Percentiles rank a stretch among this genome's conserved stretches.
Evolutionary conservation across 768 basidiomycete species (phyloP).

Genomic region (Tylopilus plumbeoviolaceoides): DNA sequence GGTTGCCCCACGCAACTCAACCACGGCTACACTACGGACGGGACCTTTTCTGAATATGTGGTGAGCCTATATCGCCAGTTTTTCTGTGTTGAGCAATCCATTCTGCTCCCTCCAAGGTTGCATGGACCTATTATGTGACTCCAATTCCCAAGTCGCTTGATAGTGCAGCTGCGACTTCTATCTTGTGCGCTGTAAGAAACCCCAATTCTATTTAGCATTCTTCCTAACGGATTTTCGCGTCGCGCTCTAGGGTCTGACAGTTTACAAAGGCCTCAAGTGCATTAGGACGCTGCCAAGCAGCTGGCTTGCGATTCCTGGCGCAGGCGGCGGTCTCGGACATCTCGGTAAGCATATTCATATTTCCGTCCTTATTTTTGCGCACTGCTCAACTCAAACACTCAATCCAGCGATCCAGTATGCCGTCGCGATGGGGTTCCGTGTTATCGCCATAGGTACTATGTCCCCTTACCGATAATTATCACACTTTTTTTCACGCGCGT

Average conservation of each 20-base stretch:
- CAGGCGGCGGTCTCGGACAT: constrained; percentile 41
- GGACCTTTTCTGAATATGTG: constrained; percentile 40
- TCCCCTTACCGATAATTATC: neutral
- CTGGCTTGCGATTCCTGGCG: constrained; percentile 38
- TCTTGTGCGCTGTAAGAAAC: constrained; percentile 39
- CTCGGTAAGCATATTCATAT: constrained; percentile 22
- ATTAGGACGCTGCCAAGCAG: constrained; percentile 34
- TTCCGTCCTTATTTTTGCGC: neutral
- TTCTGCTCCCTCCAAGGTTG: constrained; percentile 21
- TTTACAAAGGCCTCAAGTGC: constrained; percentile 43
- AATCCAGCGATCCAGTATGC: constrained; percentile 44
- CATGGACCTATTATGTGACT: constrained; percentile 39
- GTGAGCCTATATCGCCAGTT: constrained; percentile 15
- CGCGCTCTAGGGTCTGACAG: constrained; percentile 35
- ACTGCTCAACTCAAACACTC: neutral
- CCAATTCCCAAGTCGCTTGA: constrained; percentile 40
- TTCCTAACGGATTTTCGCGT: neutral
- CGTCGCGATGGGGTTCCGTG: constrained; percentile 37
- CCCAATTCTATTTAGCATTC: neutral
- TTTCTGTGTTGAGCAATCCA: neutral
- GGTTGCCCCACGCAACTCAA: constrained; percentile 5
- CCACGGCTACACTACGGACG: constrained; percentile 40
- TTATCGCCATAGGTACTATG: constrained; percentile 41
- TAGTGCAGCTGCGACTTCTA: constrained; percentile 39
- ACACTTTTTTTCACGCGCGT: neutral